These are phyloP conservation scores for Boletus vermiculosoides DNA, from an alignment of 768 basidiomycete species.

Conservation along the genomic window DNA sequence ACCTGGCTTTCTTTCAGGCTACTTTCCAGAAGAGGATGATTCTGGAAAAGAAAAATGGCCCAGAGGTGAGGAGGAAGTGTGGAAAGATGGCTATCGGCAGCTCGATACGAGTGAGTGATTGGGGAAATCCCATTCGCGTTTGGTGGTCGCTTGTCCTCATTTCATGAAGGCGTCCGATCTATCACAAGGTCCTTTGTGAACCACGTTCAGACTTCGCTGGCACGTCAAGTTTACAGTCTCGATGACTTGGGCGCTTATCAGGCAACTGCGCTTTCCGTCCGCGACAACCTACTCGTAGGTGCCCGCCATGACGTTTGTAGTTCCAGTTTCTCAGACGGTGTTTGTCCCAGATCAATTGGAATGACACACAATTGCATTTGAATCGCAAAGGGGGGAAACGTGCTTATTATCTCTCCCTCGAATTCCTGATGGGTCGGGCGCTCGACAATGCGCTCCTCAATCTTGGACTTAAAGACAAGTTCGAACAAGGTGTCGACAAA, in stretches of 20 bases:
- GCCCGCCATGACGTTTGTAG: background rate
- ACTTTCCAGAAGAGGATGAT: constrained; percentile 74
- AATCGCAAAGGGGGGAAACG: constrained; percentile 84
- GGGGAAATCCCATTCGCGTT: constrained; percentile 1
- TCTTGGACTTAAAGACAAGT: constrained; percentile 78
- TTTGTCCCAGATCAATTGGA: constrained; percentile 71
- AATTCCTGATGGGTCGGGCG: constrained; percentile 85
- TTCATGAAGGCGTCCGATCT: constrained; percentile 47
- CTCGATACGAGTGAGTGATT: constrained; percentile 51
- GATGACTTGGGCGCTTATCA: constrained; percentile 88
- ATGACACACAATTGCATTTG: constrained; percentile 72
- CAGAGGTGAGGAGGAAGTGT: constrained; percentile 69
- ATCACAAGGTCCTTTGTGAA: constrained; percentile 76
- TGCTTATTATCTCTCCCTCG: constrained; percentile 94
- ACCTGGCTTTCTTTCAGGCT: constrained; percentile 49
- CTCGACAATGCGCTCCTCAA: constrained; percentile 85
- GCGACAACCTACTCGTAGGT: constrained; percentile 82
- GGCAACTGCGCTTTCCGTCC: constrained; percentile 81
- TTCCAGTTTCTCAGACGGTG: background rate
- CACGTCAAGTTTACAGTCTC: constrained; percentile 87
- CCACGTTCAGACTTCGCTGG: constrained; percentile 87
- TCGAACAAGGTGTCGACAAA: constrained; percentile 59
- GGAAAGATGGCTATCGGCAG: constrained; percentile 62
- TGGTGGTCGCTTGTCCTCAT: constrained; percentile 3
- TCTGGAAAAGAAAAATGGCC: constrained; percentile 85